Conservation (phyloP, 2,329 filamentous ascomycete genomes). For the Orbilia javanica region DNA sequence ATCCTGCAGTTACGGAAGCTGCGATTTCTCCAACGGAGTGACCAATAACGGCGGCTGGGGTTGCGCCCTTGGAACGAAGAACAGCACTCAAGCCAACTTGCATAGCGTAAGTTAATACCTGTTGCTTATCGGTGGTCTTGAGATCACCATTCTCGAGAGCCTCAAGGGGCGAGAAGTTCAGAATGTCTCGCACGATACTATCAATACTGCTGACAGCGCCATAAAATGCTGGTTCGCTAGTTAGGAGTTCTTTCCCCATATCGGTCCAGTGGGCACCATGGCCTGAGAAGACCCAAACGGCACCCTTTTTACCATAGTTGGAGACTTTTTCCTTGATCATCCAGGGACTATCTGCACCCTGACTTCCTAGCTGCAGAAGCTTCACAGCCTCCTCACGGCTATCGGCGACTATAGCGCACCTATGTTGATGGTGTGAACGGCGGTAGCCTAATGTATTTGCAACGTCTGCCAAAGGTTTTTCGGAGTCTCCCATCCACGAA, state of each 20-base stretch:
- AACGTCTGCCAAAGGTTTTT: neutral
- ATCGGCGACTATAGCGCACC: constrained; percentile 28
- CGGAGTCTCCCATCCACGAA: constrained; percentile 4
- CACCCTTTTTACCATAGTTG: constrained; percentile 15
- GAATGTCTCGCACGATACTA: constrained; percentile 11
- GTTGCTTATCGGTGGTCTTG: constrained; percentile 31
- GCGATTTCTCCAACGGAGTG: constrained; percentile 67
- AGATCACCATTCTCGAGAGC: constrained; percentile 33
- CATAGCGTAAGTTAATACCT: constrained; percentile 64
- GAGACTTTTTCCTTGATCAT: constrained; percentile 28
- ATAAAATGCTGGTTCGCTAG: constrained; percentile 28
- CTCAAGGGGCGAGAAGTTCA: constrained; percentile 30
- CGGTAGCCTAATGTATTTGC: constrained; percentile 13
- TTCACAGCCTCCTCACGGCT: constrained; percentile 12
- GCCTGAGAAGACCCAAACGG: constrained; percentile 66
- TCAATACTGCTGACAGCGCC: constrained; percentile 28
- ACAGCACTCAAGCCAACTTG: constrained; percentile 64
- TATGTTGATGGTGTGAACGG: constrained; percentile 26
- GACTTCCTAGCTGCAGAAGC: constrained; percentile 13
- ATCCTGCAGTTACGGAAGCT: constrained; percentile 64
- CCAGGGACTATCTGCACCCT: constrained; percentile 3
- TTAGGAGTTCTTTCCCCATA: constrained; percentile 66
- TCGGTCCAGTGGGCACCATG: constrained; percentile 68
- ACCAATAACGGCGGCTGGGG: constrained; percentile 65
- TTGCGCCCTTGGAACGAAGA: constrained; percentile 63